These are phyloP conservation scores for Colletotrichum coccodes DNA, from an alignment of 2,329 filamentous ascomycete genomes.

Conservation along the genomic window DNA sequence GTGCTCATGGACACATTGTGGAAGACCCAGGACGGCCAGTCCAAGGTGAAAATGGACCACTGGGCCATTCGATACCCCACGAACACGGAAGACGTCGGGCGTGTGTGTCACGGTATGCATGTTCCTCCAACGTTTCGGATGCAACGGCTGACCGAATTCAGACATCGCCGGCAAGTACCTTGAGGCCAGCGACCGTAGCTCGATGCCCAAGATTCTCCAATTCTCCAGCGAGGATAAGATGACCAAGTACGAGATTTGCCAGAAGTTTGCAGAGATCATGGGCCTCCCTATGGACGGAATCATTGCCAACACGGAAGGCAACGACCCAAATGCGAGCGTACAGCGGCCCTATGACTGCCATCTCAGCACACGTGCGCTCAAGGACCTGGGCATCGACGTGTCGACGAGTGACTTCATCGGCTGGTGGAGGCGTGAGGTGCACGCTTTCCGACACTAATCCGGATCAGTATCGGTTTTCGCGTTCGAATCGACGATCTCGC, in stretches of 20 bases:
- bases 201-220: conserved; percentile 78
- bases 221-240: conserved; percentile 87
- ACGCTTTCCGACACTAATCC: conserved; percentile 65
- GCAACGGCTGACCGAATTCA: conserved; percentile 41
- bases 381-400: conserved; percentile 79
- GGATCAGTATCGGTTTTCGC: not conserved
- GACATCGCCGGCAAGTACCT: conserved; percentile 80
- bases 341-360: conserved; percentile 90
- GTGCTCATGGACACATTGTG: conserved; percentile 80
- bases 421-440: conserved; percentile 80
- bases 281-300: conserved; percentile 77
- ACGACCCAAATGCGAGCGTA: conserved; percentile 76
- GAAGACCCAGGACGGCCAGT: conserved; percentile 74
- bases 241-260: conserved; percentile 92
- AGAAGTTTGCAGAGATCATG: conserved; percentile 82
- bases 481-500: not conserved
- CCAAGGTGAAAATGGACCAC: conserved; percentile 82
- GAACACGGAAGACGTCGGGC: conserved; percentile 86
- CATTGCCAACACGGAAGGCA: conserved; percentile 75
- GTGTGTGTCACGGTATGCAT: conserved; percentile 74
- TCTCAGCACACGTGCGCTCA: conserved; percentile 79
- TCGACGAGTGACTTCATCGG: conserved; percentile 78
- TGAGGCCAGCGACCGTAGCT: conserved; percentile 53
- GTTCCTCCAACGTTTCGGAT: too few species aligned
- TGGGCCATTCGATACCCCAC: conserved; percentile 88